A percentile compares a stretch with the other conserved stretches of the same genome.
Conservation (phyloP, 805 yeast species). For the Candida ulmi region DNA sequence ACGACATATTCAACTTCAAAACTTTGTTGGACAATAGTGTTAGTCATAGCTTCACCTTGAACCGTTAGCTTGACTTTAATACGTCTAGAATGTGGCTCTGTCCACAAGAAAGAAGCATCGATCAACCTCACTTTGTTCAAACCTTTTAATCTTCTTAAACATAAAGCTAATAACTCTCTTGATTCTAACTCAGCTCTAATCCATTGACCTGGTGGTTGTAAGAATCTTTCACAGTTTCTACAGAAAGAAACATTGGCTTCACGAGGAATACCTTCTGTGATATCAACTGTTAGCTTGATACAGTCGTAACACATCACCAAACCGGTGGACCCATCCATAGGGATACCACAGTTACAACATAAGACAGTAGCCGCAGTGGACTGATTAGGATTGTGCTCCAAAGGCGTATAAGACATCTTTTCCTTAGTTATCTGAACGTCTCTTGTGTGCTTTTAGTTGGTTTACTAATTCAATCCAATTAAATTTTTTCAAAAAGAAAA, state of each 20-base stretch:
- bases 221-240: constrained; percentile 92
- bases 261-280: constrained; percentile 90
- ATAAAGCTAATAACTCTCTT: constrained; percentile 84
- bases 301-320: constrained; percentile 97
- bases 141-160: constrained; percentile 85
- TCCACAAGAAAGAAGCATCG: constrained; percentile 96
- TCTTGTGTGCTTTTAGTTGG: too few species aligned
- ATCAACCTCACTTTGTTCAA: constrained; percentile 77
- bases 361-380: constrained; percentile 71
- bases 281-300: constrained; percentile 87
- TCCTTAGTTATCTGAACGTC: too few species aligned
- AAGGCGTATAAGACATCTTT: constrained; percentile 32
- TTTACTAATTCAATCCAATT: too few species aligned
- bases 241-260: constrained; percentile 92
- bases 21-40: constrained; percentile 87
- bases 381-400: constrained; percentile 30
- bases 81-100: constrained; percentile 98
- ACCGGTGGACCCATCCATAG: constrained; percentile 93
- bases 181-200: constrained; percentile 85
- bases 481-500: background rate
- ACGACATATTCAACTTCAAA: constrained; percentile 94
- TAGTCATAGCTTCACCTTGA: constrained; percentile 93
- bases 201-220: constrained; percentile 96
- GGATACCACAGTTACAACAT: constrained; percentile 98
- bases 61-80: constrained; percentile 86